Conservation (phyloP, 805 yeast genomes). For the Cyberlindnera americana region DNA sequence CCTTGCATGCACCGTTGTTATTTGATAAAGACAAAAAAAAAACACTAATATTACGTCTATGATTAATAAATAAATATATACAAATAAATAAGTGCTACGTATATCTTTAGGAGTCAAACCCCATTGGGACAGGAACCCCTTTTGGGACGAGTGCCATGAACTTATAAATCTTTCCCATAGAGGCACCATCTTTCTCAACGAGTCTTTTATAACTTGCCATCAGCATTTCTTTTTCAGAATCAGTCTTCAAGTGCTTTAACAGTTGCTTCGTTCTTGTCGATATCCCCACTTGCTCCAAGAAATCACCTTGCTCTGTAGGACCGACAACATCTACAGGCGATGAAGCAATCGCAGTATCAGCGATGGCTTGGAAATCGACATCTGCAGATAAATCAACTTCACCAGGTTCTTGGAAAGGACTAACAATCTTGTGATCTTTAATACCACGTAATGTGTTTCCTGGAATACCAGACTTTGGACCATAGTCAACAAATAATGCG, state of each 20-base stretch:
- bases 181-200: slow-evolving; percentile 53
- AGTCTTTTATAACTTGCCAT: slow-evolving; percentile 57
- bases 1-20: neutral
- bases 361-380: slow-evolving; percentile 70
- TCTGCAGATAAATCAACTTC: slow-evolving; percentile 79
- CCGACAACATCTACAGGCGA: slow-evolving; percentile 40
- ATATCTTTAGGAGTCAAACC: slow-evolving; percentile 2
- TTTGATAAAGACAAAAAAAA: neutral
- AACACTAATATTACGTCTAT: too few relatives aligned
- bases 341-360: slow-evolving; percentile 24
- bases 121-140: slow-evolving; percentile 19
- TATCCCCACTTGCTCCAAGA: slow-evolving; percentile 73
- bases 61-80: neutral
- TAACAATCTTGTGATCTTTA: slow-evolving; percentile 63
- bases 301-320: slow-evolving; percentile 73
- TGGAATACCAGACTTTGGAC: slow-evolving; percentile 60
- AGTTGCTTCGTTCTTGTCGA: slow-evolving; percentile 65
- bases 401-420: slow-evolving; percentile 75
- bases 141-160: slow-evolving; percentile 59
- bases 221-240: slow-evolving; percentile 48
- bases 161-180: slow-evolving; percentile 78
- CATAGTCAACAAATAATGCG: slow-evolving; percentile 75
- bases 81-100: neutral
- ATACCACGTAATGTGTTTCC: slow-evolving; percentile 74
- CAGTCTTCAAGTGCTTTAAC: slow-evolving; percentile 36